Conservation (phyloP, 768 basidiomycete species). For the Cytidiella melzeri region DNA sequence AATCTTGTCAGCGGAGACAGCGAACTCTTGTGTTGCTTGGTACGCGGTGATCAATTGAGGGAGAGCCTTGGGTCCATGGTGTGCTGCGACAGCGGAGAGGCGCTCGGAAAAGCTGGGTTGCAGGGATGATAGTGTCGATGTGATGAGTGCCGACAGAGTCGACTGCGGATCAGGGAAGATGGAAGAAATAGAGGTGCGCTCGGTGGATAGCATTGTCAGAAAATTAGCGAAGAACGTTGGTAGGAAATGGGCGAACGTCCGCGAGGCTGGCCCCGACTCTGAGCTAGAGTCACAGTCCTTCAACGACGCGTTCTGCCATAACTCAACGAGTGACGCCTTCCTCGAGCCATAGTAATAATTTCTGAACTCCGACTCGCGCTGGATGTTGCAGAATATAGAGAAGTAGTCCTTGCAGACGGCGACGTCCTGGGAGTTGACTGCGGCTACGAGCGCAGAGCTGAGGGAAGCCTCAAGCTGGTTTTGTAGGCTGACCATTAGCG, state of each 20-base stretch:
- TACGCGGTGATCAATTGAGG: conserved; percentile 66
- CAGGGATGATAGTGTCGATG: conserved; percentile 71
- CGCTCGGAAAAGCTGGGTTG: conserved; percentile 80
- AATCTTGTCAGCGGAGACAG: conserved; percentile 61
- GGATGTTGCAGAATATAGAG: conserved; percentile 84
- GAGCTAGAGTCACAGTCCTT: conserved; percentile 41
- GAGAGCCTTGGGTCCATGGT: conserved; percentile 58
- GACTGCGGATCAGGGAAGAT: conserved; percentile 84
- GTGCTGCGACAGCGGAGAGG: conserved; percentile 60
- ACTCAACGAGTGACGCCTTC: conserved; percentile 51
- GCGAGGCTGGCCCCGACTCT: conserved; percentile 16
- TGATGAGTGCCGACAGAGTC: conserved; percentile 77
- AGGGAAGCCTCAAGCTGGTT: conserved; percentile 93
- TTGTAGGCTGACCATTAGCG: conserved; percentile 85
- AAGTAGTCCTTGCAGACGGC: conserved; percentile 73
- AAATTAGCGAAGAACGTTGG: conserved; percentile 71
- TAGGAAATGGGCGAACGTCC: conserved; percentile 62
- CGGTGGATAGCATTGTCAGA: conserved; percentile 56
- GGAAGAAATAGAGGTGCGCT: conserved; percentile 65
- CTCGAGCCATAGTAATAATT: conserved; percentile 92
- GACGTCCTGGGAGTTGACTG: conserved; percentile 75
- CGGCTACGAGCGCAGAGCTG: conserved; percentile 84
- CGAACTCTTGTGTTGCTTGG: conserved; percentile 80
- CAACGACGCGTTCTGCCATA: conserved; percentile 63
- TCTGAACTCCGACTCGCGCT: conserved; percentile 87